Percentiles rank a stretch among this genome's conserved stretches.
These are phyloP conservation scores for Eimeria falciformis DNA, from an alignment of 169 alveolate species.

Conservation along the genomic window DNA sequence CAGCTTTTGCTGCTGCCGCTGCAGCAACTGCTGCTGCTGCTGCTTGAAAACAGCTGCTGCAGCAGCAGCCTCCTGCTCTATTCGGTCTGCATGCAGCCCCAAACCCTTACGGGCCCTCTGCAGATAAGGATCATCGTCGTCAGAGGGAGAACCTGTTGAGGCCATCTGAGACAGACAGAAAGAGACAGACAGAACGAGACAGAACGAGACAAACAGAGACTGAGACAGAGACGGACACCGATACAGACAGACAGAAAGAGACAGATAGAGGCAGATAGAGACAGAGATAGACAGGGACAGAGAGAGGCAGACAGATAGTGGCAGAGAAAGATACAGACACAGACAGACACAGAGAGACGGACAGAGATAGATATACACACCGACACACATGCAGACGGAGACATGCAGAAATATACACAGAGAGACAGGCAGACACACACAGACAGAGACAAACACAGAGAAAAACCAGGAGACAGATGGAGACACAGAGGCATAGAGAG, in stretches of 20 bases:
- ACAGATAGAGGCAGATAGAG: too few relatives aligned
- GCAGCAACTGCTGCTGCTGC: slow-evolving; percentile 18
- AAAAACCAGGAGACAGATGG: too few relatives aligned
- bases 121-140: neutral
- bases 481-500: too few relatives aligned
- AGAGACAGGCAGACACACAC: too few relatives aligned
- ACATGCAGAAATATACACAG: too few relatives aligned
- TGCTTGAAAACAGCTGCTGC: neutral
- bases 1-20: neutral
- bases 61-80: slow-evolving; percentile 28
- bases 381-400: too few relatives aligned
- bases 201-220: neutral
- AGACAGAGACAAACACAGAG: too few relatives aligned
- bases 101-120: slow-evolving; percentile 2
- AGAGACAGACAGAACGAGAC: neutral
- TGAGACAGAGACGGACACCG: neutral
- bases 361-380: too few relatives aligned
- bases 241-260: too few relatives aligned
- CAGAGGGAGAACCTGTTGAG: neutral
- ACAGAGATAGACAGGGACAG: neutral
- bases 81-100: neutral
- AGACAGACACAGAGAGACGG: too few relatives aligned
- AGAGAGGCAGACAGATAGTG: too few relatives aligned
- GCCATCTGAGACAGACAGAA: neutral
- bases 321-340: too few relatives aligned